phyloP scores from a whole-genome alignment of 1,284 basidiomycete genomes.

The Pseudozyma thailandica region DNA sequence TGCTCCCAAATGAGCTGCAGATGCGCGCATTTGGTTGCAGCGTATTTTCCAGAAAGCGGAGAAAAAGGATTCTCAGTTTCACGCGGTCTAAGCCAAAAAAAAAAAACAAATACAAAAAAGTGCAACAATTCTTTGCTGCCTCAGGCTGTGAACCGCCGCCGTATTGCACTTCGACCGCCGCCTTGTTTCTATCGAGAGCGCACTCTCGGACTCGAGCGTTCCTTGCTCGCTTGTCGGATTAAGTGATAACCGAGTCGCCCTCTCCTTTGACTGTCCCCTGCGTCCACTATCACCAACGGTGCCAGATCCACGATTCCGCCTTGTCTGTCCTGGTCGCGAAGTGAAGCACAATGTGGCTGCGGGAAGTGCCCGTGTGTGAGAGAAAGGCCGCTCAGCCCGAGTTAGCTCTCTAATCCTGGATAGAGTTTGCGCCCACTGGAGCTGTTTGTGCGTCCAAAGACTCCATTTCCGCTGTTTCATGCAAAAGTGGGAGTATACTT shows the following conservation, averaged over 20 bases:
- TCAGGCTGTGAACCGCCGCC: neutral
- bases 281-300: too few species aligned
- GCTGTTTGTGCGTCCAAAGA: conserved; percentile 6
- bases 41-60: neutral
- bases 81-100: too few species aligned
- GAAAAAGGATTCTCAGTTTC: too few species aligned
- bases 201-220: conserved; percentile 20
- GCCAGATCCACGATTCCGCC: too few species aligned
- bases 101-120: neutral
- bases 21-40: neutral
- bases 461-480: too few species aligned
- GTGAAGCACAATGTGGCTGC: too few species aligned
- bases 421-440: neutral
- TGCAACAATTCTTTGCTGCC: neutral
- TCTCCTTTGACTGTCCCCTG: too few species aligned
- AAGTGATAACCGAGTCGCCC: conserved; percentile 15
- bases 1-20: neutral
- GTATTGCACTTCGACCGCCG: conserved; percentile 7
- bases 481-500: neutral
- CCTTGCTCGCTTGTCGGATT: conserved; percentile 30
- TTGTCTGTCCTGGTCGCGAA: too few species aligned
- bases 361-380: too few species aligned
- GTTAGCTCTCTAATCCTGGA: too few species aligned
- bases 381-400: too few species aligned
- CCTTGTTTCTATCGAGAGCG: neutral